Evolutionary conservation across 495 filamentous ascomycete species (phyloP).

Genomic region (Talaromyces borbonicus): DNA sequence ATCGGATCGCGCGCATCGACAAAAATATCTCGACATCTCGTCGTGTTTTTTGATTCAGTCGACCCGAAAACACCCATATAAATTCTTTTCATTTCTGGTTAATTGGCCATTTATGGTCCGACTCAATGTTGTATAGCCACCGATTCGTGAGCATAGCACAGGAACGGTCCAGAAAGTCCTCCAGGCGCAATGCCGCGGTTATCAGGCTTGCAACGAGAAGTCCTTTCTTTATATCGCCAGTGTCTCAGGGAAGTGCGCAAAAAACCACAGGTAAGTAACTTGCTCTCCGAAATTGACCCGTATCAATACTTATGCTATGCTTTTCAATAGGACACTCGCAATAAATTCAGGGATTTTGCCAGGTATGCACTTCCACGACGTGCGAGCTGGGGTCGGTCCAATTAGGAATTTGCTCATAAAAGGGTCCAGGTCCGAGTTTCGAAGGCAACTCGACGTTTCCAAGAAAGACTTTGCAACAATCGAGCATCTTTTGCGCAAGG

Average conservation of each 20-base stretch:
- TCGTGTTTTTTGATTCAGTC: no score
- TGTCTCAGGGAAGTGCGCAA: constrained; percentile 71
- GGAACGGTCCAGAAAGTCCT: no score
- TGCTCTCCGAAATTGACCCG: not conserved
- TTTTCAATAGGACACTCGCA: constrained; percentile 31
- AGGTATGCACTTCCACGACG: constrained; percentile 29
- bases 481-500: constrained; percentile 81
- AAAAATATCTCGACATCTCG: no score
- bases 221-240: constrained; percentile 74
- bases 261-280: constrained; percentile 60
- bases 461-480: constrained; percentile 86
- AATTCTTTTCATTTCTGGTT: no score
- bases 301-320: not conserved
- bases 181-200: constrained; percentile 30
- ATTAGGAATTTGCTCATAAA: not conserved
- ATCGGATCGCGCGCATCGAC: no score
- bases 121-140: no score
- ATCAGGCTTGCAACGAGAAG: constrained; percentile 86
- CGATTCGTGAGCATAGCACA: no score
- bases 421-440: constrained; percentile 58
- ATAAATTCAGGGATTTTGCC: constrained; percentile 46
- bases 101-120: no score
- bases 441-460: constrained; percentile 55
- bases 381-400: no score
- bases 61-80: no score